Evolutionary conservation across 108 stramenopile species (phyloP).

Genomic region (Skeletonema marinoi): DNA sequence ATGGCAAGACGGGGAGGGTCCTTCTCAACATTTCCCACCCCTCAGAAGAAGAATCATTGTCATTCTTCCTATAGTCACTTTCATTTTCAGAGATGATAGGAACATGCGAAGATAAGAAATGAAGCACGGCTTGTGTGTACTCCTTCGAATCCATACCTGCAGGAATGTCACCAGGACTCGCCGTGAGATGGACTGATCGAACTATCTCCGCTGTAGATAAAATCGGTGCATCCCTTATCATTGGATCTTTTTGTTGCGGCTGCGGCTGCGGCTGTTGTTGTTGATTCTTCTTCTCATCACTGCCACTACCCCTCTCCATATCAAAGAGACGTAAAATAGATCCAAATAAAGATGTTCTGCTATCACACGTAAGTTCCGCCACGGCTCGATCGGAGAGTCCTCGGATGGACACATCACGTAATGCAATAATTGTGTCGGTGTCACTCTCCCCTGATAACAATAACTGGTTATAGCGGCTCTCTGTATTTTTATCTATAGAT

Average conservation of each 20-base stretch:
- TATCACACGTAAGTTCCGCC: slow-evolving; percentile 39
- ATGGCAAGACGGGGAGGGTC: slow-evolving; percentile 35
- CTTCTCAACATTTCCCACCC: slow-evolving; percentile 35
- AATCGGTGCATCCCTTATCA: slow-evolving; percentile 35
- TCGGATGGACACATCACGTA: slow-evolving; percentile 42
- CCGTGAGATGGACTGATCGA: slow-evolving; percentile 57
- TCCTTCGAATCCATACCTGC: slow-evolving; percentile 77
- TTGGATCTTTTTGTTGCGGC: not conserved
- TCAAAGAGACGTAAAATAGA: slow-evolving; percentile 47
- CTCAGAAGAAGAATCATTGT: not conserved
- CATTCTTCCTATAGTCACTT: not conserved
- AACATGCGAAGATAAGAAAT: slow-evolving; percentile 55
- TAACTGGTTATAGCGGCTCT: slow-evolving; percentile 11
- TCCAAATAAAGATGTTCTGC: slow-evolving; percentile 36
- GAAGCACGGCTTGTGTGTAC: slow-evolving; percentile 68
- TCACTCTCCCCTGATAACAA: slow-evolving; percentile 4
- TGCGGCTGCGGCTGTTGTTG: not conserved
- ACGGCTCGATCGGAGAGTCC: slow-evolving; percentile 49
- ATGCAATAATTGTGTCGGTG: not conserved
- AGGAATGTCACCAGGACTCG: slow-evolving; percentile 68
- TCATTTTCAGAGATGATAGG: slow-evolving; percentile 31
- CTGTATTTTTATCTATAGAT: not conserved
- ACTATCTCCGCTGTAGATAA: slow-evolving; percentile 62
- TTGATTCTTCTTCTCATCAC: slow-evolving; percentile 4
- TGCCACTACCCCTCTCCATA: slow-evolving; percentile 3